phyloP scores from a whole-genome alignment of 176 grass and related monocot genomes.

The Hsuehochloa calcarea region DNA sequence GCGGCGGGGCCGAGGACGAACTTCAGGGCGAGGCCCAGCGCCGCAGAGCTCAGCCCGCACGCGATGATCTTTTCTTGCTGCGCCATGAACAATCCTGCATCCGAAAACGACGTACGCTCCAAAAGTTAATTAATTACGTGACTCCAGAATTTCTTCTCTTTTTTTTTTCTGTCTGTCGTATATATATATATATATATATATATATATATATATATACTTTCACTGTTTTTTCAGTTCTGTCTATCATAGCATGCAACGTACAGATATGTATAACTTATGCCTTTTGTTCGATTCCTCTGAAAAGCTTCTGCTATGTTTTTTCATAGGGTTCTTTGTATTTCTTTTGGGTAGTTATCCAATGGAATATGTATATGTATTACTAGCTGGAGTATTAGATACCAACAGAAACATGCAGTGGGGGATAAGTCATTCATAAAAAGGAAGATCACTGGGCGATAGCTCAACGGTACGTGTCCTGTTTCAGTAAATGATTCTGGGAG shows the following conservation, averaged over 20 bases:
- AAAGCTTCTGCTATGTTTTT: slow-evolving; percentile 6
- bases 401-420: not conserved
- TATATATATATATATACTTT: no score
- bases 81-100: slow-evolving; percentile 87
- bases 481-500: no score
- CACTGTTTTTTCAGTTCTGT: not conserved
- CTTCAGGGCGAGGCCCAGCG: slow-evolving; percentile 62
- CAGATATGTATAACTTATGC: not conserved
- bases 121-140: not conserved
- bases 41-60: slow-evolving; percentile 57
- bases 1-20: slow-evolving; percentile 68
- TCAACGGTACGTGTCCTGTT: not conserved
- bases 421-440: not conserved
- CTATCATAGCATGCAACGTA: not conserved
- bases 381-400: slow-evolving; percentile 32
- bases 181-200: no score
- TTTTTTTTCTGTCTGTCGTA: not conserved
- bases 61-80: slow-evolving; percentile 80
- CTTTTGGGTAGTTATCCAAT: not conserved
- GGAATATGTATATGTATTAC: slow-evolving; percentile 36
- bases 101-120: not conserved
- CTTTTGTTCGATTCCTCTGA: slow-evolving; percentile 15
- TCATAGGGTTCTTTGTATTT: not conserved
- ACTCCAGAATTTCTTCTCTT: not conserved
- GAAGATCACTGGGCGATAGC: not conserved